Base-by-base conservation (phyloP, 139 green algal species). In the Edaphochlamys debaryana region DNA sequence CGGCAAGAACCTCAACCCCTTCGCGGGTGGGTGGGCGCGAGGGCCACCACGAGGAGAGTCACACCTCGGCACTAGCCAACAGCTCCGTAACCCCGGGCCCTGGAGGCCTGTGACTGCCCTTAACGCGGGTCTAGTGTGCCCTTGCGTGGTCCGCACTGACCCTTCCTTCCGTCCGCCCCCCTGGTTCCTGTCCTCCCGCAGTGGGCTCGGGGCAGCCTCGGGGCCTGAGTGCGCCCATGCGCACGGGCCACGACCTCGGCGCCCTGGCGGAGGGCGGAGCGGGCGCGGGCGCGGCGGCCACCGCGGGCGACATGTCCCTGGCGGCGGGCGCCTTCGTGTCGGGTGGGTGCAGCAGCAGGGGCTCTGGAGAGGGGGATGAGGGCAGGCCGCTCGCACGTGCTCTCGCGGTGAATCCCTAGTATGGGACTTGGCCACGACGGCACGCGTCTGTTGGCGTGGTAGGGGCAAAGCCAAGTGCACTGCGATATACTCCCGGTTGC, bases 1-100 rank as follows among this genome's bases (percentile, higher is more conserved):
- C 40, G 74, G 34, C 29, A 62, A 48, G 40, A 71, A 81, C 56
- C 40, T 63, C 40, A 81, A 81, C 25, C 74, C 74, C 15, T 81
- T 72, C 29, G 74, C 74, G 15, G 74, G 60, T 71, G 29, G 13
- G 45, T 13, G 11, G 45, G 45, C 13, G 11, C 45, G 13, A 54
- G 11, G 45, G 45, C 45, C 45, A 9, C 45, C 45, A 54, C 45
- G 45, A n/a, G 45, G 45, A 13, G 45, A 54, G 45, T 13, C 45
- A 22, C 45, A 54, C 45, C 45, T 22, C 11, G 11, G 13, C 45
- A 13, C 11, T 9, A 9, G 45, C 11, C 45, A 9, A 13, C 45
- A 9, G 11, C 45, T 54, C 45, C 45, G 11, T 13, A 9, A 54
- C 45, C 45, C 9, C 45, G 45, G 45, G 11, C 9, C 45, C 45